Percentiles rank a stretch among this genome's conserved stretches.
phyloP scores from a whole-genome alignment of 495 filamentous ascomycete species.

The Bacidia gigantensis region DNA sequence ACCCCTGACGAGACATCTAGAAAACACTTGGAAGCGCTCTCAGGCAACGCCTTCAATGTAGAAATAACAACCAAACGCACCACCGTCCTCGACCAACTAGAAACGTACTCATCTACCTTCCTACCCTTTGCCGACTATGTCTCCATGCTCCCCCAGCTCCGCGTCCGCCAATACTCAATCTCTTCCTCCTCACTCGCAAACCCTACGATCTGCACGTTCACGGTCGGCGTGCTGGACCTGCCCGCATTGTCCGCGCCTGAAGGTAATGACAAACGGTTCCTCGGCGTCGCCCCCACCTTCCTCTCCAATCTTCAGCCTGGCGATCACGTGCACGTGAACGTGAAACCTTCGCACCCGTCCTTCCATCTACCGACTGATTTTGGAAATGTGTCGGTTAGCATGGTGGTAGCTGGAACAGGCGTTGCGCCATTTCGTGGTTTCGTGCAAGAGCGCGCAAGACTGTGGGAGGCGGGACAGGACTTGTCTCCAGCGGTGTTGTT shows the following conservation, averaged over 20 bases:
- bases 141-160: constrained; percentile 57
- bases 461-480: constrained; percentile 35
- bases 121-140: constrained; percentile 51
- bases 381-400: constrained; percentile 49
- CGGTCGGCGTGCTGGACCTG: constrained; percentile 48
- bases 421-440: constrained; percentile 61
- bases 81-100: background rate
- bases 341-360: constrained; percentile 39
- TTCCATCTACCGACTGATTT: constrained; percentile 52
- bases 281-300: constrained; percentile 47
- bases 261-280: constrained; percentile 31
- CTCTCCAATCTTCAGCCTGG: constrained; percentile 42
- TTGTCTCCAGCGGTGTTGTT: constrained; percentile 50
- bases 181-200: constrained; percentile 55
- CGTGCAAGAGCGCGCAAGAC: constrained; percentile 49
- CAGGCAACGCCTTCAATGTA: background rate
- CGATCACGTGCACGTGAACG: constrained; percentile 47
- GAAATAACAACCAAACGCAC: background rate
- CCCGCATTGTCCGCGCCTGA: constrained; percentile 30
- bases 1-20: background rate
- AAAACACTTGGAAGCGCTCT: background rate
- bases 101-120: constrained; percentile 37
- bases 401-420: constrained; percentile 44
- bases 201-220: constrained; percentile 45
- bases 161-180: constrained; percentile 65